Percentiles rank a stretch among this genome's conserved stretches.
Evolutionary conservation across 1,139 yeast genomes (phyloP).

Genomic region (Schwanniomyces etchellsii): DNA sequence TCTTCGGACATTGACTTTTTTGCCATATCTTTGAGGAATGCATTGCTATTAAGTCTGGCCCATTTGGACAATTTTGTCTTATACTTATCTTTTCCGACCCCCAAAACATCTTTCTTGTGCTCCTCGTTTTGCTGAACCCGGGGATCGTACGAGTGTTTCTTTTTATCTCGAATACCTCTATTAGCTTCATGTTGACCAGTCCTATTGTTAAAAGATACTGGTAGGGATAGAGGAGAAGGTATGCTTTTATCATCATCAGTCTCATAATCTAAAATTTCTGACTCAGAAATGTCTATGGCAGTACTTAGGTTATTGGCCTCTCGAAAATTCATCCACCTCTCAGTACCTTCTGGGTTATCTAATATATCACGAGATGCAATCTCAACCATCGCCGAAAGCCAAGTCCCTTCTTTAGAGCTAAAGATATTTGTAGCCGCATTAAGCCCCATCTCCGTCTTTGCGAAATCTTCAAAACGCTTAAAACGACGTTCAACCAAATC

Average conservation of each 20-base stretch:
- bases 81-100: slow-evolving; percentile 66
- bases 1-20: slow-evolving; percentile 35
- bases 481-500: slow-evolving; percentile 81
- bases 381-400: slow-evolving; percentile 67
- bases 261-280: slow-evolving; percentile 21
- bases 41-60: slow-evolving; percentile 50
- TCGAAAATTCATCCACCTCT: slow-evolving; percentile 42
- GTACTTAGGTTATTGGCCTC: slow-evolving; percentile 7
- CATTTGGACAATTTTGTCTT: slow-evolving; percentile 37
- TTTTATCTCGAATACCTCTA: slow-evolving; percentile 76
- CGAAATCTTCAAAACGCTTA: slow-evolving; percentile 51
- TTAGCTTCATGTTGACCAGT: slow-evolving; percentile 77
- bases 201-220: slow-evolving; percentile 75
- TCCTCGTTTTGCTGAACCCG: slow-evolving; percentile 63
- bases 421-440: slow-evolving; percentile 40
- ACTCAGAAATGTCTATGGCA: slow-evolving; percentile 8
- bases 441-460: slow-evolving; percentile 39
- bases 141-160: slow-evolving; percentile 73
- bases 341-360: slow-evolving; percentile 38
- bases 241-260: slow-evolving; percentile 22
- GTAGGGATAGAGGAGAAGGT: slow-evolving; percentile 36
- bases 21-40: slow-evolving; percentile 53
- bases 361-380: slow-evolving; percentile 66
- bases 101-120: slow-evolving; percentile 71
- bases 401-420: slow-evolving; percentile 21